phyloP scores from a whole-genome alignment of 768 basidiomycete genomes.

The Termitomyces sp. region DNA sequence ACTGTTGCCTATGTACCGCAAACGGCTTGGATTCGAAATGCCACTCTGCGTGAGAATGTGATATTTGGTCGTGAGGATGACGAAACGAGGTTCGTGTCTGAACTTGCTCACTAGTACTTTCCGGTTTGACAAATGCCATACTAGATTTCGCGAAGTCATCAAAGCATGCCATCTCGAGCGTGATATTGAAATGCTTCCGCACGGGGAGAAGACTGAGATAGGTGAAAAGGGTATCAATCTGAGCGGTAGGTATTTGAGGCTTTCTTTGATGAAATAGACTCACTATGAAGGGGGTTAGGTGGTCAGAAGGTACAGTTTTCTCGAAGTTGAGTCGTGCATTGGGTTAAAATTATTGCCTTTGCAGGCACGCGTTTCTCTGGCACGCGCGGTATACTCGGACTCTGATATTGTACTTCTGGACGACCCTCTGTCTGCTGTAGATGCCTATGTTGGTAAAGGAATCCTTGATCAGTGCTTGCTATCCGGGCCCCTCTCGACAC shows the following conservation, averaged over 20 bases:
- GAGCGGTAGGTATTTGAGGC: constrained; percentile 37
- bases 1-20: constrained; percentile 58
- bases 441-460: constrained; percentile 69
- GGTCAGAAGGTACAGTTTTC: constrained; percentile 31
- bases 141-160: constrained; percentile 54
- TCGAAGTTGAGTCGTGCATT: not conserved
- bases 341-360: not conserved
- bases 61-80: constrained; percentile 68
- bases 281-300: constrained; percentile 16
- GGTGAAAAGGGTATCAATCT: constrained; percentile 77
- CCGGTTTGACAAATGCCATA: not conserved
- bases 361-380: constrained; percentile 74
- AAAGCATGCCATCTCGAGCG: constrained; percentile 65
- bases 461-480: constrained; percentile 62
- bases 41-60: constrained; percentile 71
- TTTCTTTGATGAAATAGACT: not conserved
- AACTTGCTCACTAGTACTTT: not conserved
- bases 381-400: constrained; percentile 71
- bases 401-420: constrained; percentile 77
- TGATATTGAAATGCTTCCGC: constrained; percentile 68
- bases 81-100: constrained; percentile 41
- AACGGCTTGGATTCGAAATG: constrained; percentile 63
- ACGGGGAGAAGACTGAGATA: constrained; percentile 68
- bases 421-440: constrained; percentile 79
- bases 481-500: constrained; percentile 44